phyloP scores from a whole-genome alignment of 2,329 filamentous ascomycete genomes.

The Didymosphaeria variabile region DNA sequence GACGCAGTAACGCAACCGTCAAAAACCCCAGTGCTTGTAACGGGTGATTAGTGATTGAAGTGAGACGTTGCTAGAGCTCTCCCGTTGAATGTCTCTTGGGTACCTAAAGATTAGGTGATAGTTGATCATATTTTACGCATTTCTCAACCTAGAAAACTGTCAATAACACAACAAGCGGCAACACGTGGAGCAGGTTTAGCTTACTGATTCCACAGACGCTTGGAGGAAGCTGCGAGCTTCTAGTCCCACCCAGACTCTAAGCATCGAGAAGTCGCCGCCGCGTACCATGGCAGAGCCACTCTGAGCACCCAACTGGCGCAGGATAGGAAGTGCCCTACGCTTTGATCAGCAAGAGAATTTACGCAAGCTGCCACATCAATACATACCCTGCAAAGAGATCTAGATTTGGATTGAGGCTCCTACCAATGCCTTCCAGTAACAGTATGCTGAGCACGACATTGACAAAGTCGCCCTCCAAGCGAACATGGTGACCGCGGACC shows the following conservation, averaged over 20 bases:
- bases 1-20: not conserved
- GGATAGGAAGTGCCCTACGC: slow-evolving; percentile 81
- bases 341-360: slow-evolving; percentile 21
- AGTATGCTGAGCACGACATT: slow-evolving; percentile 97
- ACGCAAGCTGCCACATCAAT: not conserved
- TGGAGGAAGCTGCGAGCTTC: slow-evolving; percentile 90
- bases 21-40: not conserved
- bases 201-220: slow-evolving; percentile 86
- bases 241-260: slow-evolving; percentile 89
- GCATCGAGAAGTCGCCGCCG: slow-evolving; percentile 69
- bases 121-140: slow-evolving; percentile 88
- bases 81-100: not conserved
- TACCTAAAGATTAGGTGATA: slow-evolving; percentile 82
- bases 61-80: not conserved
- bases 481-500: slow-evolving; percentile 91
- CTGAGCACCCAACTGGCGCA: slow-evolving; percentile 85
- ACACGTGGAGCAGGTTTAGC: slow-evolving; percentile 41
- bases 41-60: not conserved
- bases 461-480: slow-evolving; percentile 96
- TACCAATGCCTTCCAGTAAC: slow-evolving; percentile 90
- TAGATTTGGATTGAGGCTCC: slow-evolving; percentile 83
- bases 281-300: slow-evolving; percentile 66
- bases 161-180: not conserved
- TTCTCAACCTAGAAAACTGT: slow-evolving; percentile 71
- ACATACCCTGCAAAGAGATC: slow-evolving; percentile 80